These are phyloP conservation scores for Rhodomyrtus tomentosa DNA, from an alignment of 345 rosid species.

Conservation along the genomic window DNA sequence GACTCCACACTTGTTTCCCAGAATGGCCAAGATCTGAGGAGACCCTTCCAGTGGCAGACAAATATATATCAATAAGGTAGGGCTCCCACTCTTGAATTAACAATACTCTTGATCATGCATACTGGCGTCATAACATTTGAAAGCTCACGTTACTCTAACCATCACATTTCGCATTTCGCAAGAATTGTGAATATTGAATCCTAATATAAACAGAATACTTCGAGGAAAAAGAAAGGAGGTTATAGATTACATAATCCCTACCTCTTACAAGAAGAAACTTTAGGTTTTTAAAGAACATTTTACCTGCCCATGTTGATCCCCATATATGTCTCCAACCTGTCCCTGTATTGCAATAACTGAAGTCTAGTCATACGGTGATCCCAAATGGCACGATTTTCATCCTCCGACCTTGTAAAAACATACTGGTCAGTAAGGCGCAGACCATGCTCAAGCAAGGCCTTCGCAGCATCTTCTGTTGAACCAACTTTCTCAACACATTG, in stretches of 20 bases:
- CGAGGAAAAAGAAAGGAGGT: neutral
- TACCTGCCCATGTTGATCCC: conserved; percentile 99
- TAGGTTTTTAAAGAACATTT: conserved; percentile 2
- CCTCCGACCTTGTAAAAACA: conserved; percentile 39
- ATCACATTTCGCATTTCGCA: neutral
- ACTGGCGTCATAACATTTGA: neutral
- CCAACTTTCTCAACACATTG: conserved; percentile 77
- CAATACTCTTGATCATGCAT: neutral
- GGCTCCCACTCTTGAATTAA: neutral
- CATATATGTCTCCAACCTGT: conserved; percentile 80
- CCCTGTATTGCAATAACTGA: conserved; percentile 67
- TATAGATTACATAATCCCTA: neutral
- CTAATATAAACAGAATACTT: neutral
- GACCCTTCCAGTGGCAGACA: neutral
- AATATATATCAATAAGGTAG: neutral
- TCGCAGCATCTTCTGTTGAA: conserved; percentile 68
- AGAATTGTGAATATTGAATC: neutral
- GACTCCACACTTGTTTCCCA: neutral
- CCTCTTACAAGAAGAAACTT: neutral
- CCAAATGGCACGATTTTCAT: conserved; percentile 52
- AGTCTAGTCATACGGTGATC: conserved; percentile 69
- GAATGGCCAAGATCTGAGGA: neutral
- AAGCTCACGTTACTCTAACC: neutral
- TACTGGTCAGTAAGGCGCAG: conserved; percentile 43
- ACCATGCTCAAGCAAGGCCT: conserved; percentile 66